A percentile compares a stretch with the other conserved stretches of the same genome.
These are phyloP conservation scores for Tolypocladium sp. DNA, from an alignment of 2,329 filamentous ascomycete genomes.

Conservation along the genomic window DNA sequence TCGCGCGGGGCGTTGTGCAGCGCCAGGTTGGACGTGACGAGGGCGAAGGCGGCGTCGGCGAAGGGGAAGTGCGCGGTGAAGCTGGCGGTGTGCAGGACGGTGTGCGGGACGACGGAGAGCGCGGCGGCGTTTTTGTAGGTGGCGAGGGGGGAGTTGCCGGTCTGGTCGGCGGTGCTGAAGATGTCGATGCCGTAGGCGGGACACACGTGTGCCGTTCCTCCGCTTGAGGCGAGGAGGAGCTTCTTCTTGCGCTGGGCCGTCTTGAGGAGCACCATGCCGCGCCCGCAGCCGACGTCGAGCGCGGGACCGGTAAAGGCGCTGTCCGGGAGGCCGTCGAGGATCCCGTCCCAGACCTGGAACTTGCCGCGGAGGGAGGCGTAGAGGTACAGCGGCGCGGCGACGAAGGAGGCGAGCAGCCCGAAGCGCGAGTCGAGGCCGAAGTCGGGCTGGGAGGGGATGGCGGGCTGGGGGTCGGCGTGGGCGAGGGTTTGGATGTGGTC, in stretches of 20 bases:
- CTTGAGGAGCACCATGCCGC: slow-evolving; percentile 10
- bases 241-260: slow-evolving; percentile 5
- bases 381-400: slow-evolving; percentile 8
- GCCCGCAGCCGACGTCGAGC: slow-evolving; percentile 10
- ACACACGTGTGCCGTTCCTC: no score
- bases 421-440: slow-evolving; percentile 7
- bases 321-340: slow-evolving; percentile 2
- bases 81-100: slow-evolving; percentile 5
- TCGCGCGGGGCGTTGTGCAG: slow-evolving; percentile 5
- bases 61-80: slow-evolving; percentile 6
- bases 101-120: slow-evolving; percentile 1
- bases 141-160: slow-evolving; percentile 6
- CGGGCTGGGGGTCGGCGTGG: not conserved
- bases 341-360: slow-evolving; percentile 7
- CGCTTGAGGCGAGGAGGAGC: not conserved
- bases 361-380: slow-evolving; percentile 9
- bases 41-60: slow-evolving; percentile 4
- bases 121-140: slow-evolving; percentile 7
- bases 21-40: slow-evolving; percentile 6
- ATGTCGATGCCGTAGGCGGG: slow-evolving; percentile 10
- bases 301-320: slow-evolving; percentile 1
- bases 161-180: slow-evolving; percentile 8
- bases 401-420: slow-evolving; percentile 4
- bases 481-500: slow-evolving; percentile 5
- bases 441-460: slow-evolving; percentile 1